These are phyloP conservation scores for Eucalyptus regnans DNA, from an alignment of 345 rosid genomes.

Conservation along the genomic window DNA sequence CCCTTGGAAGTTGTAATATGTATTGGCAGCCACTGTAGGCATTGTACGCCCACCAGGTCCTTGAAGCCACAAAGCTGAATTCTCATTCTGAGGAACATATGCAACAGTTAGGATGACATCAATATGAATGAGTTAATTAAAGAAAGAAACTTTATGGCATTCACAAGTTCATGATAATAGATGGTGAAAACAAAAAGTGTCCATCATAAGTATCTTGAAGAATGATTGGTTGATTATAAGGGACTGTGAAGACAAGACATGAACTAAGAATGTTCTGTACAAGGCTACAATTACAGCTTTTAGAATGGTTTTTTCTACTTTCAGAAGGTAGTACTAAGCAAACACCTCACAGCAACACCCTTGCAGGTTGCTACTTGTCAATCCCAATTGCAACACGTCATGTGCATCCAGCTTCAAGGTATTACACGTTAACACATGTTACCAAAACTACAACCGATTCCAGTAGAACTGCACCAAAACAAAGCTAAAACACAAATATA, in stretches of 20 bases:
- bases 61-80: conserved; percentile 79
- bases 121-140: neutral
- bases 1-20: conserved; percentile 83
- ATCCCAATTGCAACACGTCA: neutral
- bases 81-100: conserved; percentile 50
- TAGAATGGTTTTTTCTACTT: neutral
- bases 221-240: neutral
- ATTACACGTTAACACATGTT: neutral
- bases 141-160: neutral
- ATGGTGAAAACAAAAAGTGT: neutral
- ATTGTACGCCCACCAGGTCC: conserved; percentile 73
- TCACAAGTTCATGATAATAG: neutral
- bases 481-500: neutral
- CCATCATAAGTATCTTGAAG: neutral
- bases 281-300: neutral
- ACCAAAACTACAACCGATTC: neutral
- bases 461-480: neutral
- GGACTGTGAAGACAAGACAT: neutral
- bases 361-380: neutral
- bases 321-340: neutral
- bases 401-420: neutral
- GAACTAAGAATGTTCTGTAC: neutral
- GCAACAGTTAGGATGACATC: neutral
- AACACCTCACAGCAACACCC: neutral
- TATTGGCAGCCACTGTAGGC: conserved; percentile 60